phyloP scores from a whole-genome alignment of 768 basidiomycete species.

The Phylloporus scabripes region DNA sequence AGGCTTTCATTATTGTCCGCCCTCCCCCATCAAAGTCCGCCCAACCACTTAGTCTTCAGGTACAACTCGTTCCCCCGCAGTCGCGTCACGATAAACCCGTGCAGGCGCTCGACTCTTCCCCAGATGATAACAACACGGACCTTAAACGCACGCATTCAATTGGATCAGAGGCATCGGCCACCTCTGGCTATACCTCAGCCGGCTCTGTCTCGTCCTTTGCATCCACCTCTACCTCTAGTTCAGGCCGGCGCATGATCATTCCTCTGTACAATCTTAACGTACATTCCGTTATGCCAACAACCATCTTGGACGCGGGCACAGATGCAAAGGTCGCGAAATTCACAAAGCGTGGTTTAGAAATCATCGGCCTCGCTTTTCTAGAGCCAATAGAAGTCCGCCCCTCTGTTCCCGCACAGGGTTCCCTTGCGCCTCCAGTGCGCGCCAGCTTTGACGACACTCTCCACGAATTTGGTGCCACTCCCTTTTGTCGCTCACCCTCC shows the following conservation, averaged over 20 bases:
- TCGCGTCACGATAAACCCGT: conserved; percentile 38
- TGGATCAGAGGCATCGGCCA: conserved; percentile 45
- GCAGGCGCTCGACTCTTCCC: conserved; percentile 41
- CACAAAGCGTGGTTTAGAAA: conserved; percentile 63
- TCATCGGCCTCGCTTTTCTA: conserved; percentile 70
- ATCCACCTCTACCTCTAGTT: conserved; percentile 40
- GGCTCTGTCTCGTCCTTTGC: conserved; percentile 36
- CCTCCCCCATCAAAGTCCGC: conserved; percentile 83
- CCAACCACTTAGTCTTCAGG: conserved; percentile 85
- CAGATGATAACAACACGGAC: conserved; percentile 27
- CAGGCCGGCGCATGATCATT: conserved; percentile 67
- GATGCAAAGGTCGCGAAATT: conserved; percentile 83
- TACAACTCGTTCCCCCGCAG: conserved; percentile 76
- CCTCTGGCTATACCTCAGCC: conserved; percentile 47
- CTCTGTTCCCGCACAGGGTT: conserved; percentile 9
- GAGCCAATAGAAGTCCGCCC: conserved; percentile 76
- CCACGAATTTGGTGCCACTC: conserved; percentile 18
- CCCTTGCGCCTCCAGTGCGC: conserved; percentile 14
- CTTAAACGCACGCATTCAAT: conserved; percentile 33
- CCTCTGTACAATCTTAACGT: conserved; percentile 85
- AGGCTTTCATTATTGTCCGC: conserved; percentile 91
- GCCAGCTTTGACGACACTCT: conserved; percentile 26
- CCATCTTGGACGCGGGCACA: conserved; percentile 82
- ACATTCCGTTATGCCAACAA: conserved; percentile 83
- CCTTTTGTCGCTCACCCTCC: conserved; percentile 10